Evolutionary conservation across 139 green algal genomes (phyloP).

Genomic region (Microglena sp.): DNA sequence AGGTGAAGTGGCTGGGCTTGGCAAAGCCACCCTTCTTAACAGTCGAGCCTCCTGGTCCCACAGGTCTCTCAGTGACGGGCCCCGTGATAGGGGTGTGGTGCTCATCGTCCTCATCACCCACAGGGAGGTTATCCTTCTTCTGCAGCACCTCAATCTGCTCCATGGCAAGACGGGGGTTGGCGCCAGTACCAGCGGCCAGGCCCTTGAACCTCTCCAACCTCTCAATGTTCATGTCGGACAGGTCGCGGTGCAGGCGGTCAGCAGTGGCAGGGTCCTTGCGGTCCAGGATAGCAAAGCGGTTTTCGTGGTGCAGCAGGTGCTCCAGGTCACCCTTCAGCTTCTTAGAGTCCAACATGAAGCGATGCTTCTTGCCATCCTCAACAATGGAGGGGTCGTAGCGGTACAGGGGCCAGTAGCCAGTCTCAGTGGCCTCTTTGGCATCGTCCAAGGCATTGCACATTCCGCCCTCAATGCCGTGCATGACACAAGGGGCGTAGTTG

Average conservation of each 20-base stretch:
- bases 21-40: too few species aligned
- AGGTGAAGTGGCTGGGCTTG: too few species aligned
- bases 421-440: slow-evolving; percentile 23
- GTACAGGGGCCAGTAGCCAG: slow-evolving; percentile 47
- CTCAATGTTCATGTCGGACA: slow-evolving; percentile 16
- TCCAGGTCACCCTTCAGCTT: slow-evolving; percentile 39
- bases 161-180: background rate
- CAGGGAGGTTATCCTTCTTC: too few species aligned
- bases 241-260: slow-evolving; percentile 21
- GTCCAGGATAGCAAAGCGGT: slow-evolving; percentile 34
- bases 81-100: too few species aligned
- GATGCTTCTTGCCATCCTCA: slow-evolving; percentile 19
- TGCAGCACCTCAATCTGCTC: too few species aligned
- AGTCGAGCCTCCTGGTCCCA: too few species aligned
- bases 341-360: slow-evolving; percentile 41
- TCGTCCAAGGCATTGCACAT: slow-evolving; percentile 29
- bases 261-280: slow-evolving; percentile 26
- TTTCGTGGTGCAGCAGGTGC: slow-evolving; percentile 33
- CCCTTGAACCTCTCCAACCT: slow-evolving; percentile 10
- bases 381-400: slow-evolving; percentile 20
- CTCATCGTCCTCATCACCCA: too few species aligned
- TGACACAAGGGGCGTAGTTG: slow-evolving; percentile 40
- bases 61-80: too few species aligned
- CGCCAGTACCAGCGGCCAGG: slow-evolving; percentile 2
- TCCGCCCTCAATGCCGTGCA: slow-evolving; percentile 33